Base-by-base conservation (phyloP, 345 rosid genomes). In the Anacardium occidentale region DNA sequence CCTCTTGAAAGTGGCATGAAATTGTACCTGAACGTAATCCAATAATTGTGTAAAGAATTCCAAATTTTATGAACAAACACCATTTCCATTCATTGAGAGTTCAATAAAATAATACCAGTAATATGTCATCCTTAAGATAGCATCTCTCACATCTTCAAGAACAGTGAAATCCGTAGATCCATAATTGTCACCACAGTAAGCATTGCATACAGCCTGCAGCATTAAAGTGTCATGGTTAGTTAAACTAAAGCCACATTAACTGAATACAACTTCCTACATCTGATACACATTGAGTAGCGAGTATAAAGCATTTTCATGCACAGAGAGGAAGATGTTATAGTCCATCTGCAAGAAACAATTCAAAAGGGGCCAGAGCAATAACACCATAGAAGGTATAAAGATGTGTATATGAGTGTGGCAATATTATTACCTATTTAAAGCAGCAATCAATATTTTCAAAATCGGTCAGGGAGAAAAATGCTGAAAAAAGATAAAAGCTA, bases 1-100 rank as follows among this genome's bases (percentile, higher is more conserved):
- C 99, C 98, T 84, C 99, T 90, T 48, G 94, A 85, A 67, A 95
- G 77, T 24, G 98, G 99, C 99, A 92, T 92, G 79, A 95, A 92
- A 78, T 90, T 95, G 75, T 92, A 95, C 98, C 99, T 95, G 85
- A 13, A 64, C 66, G 54, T 64, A 56, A 66, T 34, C 66, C 0
- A 29, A 42, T 10, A 70, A 51, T 34, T 67, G 25, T 0, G 54
- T 10, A 64, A 66, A 73, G 29, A 73, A 44, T 54, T 20, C 37
- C 8, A 51, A 57, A 45, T 48, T 17, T 48, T 17, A 29, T 59
- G 64, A n/a, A 47, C 40, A 25, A 3, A 62, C 4, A 70, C 25
- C 60, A 54, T 71, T 55, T 58, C 29, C 74, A 25, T 37, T 53
- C 47, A 68, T 7, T n/a, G 20, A 66, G 21, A 32, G 60, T 64